Percentiles rank a stretch among this genome's conserved stretches.
Evolutionary conservation across 2,329 filamentous ascomycete species (phyloP).

Genomic region (Fusarium sp.): DNA sequence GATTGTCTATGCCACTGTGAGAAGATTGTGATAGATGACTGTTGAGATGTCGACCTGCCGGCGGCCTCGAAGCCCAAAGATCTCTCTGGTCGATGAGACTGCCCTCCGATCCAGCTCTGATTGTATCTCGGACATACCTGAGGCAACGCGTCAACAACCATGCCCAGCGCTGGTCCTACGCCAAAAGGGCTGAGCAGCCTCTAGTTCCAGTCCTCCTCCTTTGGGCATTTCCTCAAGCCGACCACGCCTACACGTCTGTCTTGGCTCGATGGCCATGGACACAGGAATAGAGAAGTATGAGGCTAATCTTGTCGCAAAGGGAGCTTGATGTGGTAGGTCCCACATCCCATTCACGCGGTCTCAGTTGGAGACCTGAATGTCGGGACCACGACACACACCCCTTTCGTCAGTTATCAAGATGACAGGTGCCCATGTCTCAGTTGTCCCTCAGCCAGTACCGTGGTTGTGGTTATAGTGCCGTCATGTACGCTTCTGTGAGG

Average conservation of each 20-base stretch:
- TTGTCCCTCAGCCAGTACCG: conserved; percentile 35
- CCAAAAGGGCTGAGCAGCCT: conserved; percentile 24
- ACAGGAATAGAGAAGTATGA: conserved; percentile 12
- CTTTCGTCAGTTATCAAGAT: conserved; percentile 27
- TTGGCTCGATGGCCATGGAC: conserved; percentile 10
- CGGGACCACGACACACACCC: conserved; percentile 25
- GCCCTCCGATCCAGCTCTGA: conserved; percentile 19
- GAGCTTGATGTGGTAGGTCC: conserved; percentile 13
- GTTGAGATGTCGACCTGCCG: conserved; percentile 3
- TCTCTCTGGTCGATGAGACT: conserved; percentile 2
- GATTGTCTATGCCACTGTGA: conserved; percentile 1
- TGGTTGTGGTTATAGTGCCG: conserved; percentile 11
- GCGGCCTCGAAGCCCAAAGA: not conserved
- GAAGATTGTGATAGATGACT: conserved; percentile 1
- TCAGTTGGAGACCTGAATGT: conserved; percentile 36
- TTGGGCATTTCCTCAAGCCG: not conserved
- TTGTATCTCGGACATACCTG: conserved; percentile 18
- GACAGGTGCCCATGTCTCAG: conserved; percentile 24
- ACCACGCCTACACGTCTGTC: conserved; percentile 1
- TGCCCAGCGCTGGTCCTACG: not conserved
- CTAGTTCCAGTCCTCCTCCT: not conserved
- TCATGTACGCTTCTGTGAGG: too few relatives aligned
- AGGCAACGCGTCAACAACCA: not conserved
- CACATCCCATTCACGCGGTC: conserved; percentile 12
- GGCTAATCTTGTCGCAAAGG: conserved; percentile 19